Conservation (phyloP, 495 filamentous ascomycete genomes). For the Staphylotrichum longicolle region DNA sequence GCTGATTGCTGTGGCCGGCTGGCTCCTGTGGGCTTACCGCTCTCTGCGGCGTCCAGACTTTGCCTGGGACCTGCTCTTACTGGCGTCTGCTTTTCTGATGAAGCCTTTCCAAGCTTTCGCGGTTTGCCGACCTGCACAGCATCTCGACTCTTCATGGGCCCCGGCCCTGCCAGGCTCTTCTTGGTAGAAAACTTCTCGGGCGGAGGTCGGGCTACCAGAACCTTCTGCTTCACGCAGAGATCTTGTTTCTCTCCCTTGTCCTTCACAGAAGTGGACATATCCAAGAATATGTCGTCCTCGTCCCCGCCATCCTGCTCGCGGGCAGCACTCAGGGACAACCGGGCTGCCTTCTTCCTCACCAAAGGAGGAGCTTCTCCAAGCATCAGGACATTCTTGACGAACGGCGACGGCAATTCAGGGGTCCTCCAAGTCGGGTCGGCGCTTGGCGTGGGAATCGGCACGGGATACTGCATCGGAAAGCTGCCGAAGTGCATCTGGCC, state of each 20-base stretch:
- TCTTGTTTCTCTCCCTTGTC: neutral
- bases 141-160: neutral
- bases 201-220: constrained; percentile 5
- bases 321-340: constrained; percentile 12
- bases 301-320: constrained; percentile 22
- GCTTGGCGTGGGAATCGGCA: constrained; percentile 6
- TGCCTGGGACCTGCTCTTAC: neutral
- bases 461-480: constrained; percentile 17
- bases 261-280: constrained; percentile 1
- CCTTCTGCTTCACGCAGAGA: constrained; percentile 2
- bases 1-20: neutral
- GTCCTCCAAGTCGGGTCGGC: constrained; percentile 31
- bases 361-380: neutral
- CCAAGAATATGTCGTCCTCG: constrained; percentile 36
- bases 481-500: constrained; percentile 18
- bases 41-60: neutral
- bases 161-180: neutral
- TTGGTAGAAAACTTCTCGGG: neutral
- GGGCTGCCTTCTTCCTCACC: constrained; percentile 17
- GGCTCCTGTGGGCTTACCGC: too few species aligned
- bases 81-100: neutral
- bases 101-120: neutral
- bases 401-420: constrained; percentile 30
- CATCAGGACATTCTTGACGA: constrained; percentile 7
- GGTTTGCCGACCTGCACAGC: neutral